Evolutionary conservation across 2,329 filamentous ascomycete species (phyloP).

Genomic region (Raffaelea arxii): DNA sequence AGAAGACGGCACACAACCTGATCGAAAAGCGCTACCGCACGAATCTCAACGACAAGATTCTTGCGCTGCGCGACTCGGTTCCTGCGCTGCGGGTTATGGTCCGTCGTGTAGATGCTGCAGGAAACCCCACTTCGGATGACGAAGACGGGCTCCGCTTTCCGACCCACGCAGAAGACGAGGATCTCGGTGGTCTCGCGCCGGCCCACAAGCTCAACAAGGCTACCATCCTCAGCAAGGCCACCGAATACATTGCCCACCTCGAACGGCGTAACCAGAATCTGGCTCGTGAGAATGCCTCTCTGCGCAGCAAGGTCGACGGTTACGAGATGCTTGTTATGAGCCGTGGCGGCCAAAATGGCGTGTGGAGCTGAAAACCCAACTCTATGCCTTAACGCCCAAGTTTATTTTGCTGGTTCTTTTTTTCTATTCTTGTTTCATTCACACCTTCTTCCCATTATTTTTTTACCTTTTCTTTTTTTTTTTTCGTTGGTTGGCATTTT

Average conservation of each 20-base stretch:
- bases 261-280: constrained; percentile 26
- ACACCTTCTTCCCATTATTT: too few relatives aligned
- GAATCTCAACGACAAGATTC: constrained; percentile 77
- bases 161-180: constrained; percentile 25
- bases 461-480: too few relatives aligned
- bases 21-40: constrained; percentile 79
- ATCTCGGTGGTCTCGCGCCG: constrained; percentile 26
- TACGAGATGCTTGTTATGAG: constrained; percentile 23
- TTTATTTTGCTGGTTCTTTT: background rate
- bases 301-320: constrained; percentile 25
- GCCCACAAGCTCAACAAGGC: constrained; percentile 33
- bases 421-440: background rate
- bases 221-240: constrained; percentile 30
- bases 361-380: constrained; percentile 12
- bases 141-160: constrained; percentile 25
- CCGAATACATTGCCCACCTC: constrained; percentile 26
- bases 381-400: background rate
- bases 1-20: constrained; percentile 78
- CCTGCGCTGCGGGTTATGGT: constrained; percentile 37
- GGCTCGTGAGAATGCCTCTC: constrained; percentile 33
- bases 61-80: constrained; percentile 64
- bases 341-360: constrained; percentile 10
- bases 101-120: constrained; percentile 25
- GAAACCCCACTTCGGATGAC: constrained; percentile 21
- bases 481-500: too few relatives aligned